Evolutionary conservation across 768 basidiomycete genomes (phyloP).

Genomic region (Termitomyces sp.): DNA sequence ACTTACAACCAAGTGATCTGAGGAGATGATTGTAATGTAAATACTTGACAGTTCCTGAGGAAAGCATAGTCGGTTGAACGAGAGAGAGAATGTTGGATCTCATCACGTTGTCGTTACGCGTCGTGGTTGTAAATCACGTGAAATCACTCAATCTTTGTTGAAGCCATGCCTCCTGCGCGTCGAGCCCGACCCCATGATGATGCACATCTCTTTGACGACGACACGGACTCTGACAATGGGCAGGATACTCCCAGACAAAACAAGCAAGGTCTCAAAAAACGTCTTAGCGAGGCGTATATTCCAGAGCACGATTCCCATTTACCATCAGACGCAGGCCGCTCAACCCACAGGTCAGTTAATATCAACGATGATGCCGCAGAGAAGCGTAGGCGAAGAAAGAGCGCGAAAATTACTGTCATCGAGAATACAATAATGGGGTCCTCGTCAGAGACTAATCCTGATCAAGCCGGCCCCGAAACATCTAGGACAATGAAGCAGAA

Average conservation of each 20-base stretch:
- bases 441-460: constrained; percentile 43
- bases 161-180: constrained; percentile 31
- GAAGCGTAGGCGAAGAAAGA: constrained; percentile 78
- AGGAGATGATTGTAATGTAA: too few relatives aligned
- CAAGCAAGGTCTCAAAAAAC: constrained; percentile 44
- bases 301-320: constrained; percentile 40
- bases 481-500: constrained; percentile 53
- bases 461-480: constrained; percentile 34
- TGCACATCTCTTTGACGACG: constrained; percentile 29
- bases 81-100: too few relatives aligned
- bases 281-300: constrained; percentile 53
- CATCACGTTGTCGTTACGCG: constrained; percentile 19
- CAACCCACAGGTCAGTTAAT: constrained; percentile 43
- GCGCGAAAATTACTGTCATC: constrained; percentile 55
- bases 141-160: constrained; percentile 28
- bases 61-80: too few relatives aligned
- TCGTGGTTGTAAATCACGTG: constrained; percentile 30
- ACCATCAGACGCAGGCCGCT: constrained; percentile 27
- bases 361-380: constrained; percentile 86
- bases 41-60: too few relatives aligned
- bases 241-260: constrained; percentile 32
- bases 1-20: too few relatives aligned
- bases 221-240: constrained; percentile 34
- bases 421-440: constrained; percentile 56
- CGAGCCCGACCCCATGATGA: constrained; percentile 31